These are phyloP conservation scores for Pseudopyrenochaeta lycopersici DNA, from an alignment of 2,329 filamentous ascomycete genomes.

Conservation along the genomic window DNA sequence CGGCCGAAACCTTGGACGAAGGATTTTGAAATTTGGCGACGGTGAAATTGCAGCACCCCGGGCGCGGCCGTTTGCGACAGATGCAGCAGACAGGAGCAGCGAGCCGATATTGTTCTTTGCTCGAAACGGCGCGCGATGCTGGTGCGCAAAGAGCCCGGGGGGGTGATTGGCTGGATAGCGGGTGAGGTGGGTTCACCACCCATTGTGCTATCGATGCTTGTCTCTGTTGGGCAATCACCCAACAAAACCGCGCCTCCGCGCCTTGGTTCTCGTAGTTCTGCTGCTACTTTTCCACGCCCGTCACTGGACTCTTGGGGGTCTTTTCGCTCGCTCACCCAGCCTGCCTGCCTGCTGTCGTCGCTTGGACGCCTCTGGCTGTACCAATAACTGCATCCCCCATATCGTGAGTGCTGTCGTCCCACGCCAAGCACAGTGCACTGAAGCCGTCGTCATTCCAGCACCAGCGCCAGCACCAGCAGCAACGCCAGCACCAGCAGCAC, in stretches of 20 bases:
- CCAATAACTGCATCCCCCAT: too few relatives aligned
- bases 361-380: too few relatives aligned
- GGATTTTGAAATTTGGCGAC: not conserved
- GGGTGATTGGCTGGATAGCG: slow-evolving; percentile 9
- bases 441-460: too few relatives aligned
- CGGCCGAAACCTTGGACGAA: not conserved
- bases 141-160: not conserved
- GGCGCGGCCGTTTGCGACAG: not conserved
- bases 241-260: slow-evolving; percentile 24
- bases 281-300: slow-evolving; percentile 18
- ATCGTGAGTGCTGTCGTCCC: too few relatives aligned
- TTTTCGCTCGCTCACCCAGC: slow-evolving; percentile 25
- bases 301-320: slow-evolving; percentile 17
- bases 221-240: slow-evolving; percentile 20
- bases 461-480: too few relatives aligned
- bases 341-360: too few relatives aligned
- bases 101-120: not conserved
- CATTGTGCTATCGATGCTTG: slow-evolving; percentile 18
- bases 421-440: not conserved
- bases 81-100: slow-evolving; percentile 1
- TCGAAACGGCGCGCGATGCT: not conserved
- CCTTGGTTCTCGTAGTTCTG: slow-evolving; percentile 1
- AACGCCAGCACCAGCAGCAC: not conserved
- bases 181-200: slow-evolving; percentile 19
- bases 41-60: not conserved